Conservation (phyloP, 129 eudicot species). For the Apium graveolens region DNA sequence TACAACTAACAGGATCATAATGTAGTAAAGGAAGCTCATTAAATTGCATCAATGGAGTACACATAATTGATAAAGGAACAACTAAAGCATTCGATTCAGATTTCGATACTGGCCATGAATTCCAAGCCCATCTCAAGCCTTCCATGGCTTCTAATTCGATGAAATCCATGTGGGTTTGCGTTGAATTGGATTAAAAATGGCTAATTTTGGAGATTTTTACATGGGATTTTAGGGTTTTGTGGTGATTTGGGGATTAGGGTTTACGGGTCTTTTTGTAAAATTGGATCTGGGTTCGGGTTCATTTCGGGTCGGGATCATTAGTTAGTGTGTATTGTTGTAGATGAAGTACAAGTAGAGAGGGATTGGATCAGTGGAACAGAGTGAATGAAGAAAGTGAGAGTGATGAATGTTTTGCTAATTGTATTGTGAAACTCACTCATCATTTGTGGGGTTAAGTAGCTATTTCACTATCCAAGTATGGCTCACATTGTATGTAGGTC, state of each 20-base stretch:
- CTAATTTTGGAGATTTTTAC: not conserved
- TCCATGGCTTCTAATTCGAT: conserved; percentile 80
- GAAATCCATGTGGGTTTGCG: conserved; percentile 53
- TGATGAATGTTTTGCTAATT: not conserved
- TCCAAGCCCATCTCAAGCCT: conserved; percentile 97
- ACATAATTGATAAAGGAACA: conserved; percentile 78
- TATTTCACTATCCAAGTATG: too few species aligned
- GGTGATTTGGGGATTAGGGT: conserved; percentile 1
- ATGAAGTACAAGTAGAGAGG: not conserved
- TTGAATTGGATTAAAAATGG: not conserved
- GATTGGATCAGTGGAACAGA: not conserved
- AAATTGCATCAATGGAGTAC: conserved; percentile 73
- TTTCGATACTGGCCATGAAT: conserved; percentile 81
- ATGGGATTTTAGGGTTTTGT: not conserved
- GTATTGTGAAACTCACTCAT: too few species aligned
- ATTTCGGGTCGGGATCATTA: not conserved
- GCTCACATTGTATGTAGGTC: too few species aligned
- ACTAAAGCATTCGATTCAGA: conserved; percentile 45
- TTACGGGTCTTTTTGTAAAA: not conserved
- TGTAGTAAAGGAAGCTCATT: conserved; percentile 67
- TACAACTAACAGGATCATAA: conserved; percentile 70
- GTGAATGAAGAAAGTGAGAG: not conserved
- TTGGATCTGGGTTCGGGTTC: not conserved
- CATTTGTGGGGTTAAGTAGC: too few species aligned
- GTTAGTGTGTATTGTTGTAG: not conserved